These are phyloP conservation scores for Fusarium concolor DNA, from an alignment of 2,329 filamentous ascomycete genomes.

Conservation along the genomic window DNA sequence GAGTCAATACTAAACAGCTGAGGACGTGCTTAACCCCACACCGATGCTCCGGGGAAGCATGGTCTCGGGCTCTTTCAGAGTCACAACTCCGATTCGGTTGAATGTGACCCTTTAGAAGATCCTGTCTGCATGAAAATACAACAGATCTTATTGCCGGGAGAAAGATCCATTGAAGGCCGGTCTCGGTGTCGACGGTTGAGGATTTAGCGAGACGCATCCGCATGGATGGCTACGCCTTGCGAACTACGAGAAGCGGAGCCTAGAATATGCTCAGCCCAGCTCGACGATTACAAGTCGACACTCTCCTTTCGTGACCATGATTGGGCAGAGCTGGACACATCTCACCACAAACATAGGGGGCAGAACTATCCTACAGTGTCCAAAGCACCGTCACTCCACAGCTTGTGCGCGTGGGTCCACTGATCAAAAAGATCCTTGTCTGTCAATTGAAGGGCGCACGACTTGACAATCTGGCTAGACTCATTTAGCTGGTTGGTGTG, in stretches of 20 bases:
- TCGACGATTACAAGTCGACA: slow-evolving; percentile 18
- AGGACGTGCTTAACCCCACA: slow-evolving; percentile 19
- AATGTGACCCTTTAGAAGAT: neutral
- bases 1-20: neutral
- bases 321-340: slow-evolving; percentile 3
- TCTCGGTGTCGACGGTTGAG: slow-evolving; percentile 34
- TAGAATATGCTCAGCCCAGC: slow-evolving; percentile 18
- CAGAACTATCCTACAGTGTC: slow-evolving; percentile 33
- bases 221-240: slow-evolving; percentile 42
- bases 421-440: slow-evolving; percentile 37
- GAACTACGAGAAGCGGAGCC: slow-evolving; percentile 48
- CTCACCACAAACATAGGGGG: neutral
- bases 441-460: slow-evolving; percentile 49
- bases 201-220: slow-evolving; percentile 13
- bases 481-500: slow-evolving; percentile 34
- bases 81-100: slow-evolving; percentile 9
- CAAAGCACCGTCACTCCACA: slow-evolving; percentile 18
- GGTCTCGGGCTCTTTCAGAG: slow-evolving; percentile 3
- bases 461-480: slow-evolving; percentile 45
- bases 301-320: slow-evolving; percentile 26
- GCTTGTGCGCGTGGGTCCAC: slow-evolving; percentile 26
- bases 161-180: slow-evolving; percentile 30
- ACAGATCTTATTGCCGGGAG: neutral
- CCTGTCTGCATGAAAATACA: neutral
- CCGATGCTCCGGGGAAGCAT: slow-evolving; percentile 1